Evolutionary conservation across 495 filamentous ascomycete genomes (phyloP).

Genomic region (Tuber brumale): DNA sequence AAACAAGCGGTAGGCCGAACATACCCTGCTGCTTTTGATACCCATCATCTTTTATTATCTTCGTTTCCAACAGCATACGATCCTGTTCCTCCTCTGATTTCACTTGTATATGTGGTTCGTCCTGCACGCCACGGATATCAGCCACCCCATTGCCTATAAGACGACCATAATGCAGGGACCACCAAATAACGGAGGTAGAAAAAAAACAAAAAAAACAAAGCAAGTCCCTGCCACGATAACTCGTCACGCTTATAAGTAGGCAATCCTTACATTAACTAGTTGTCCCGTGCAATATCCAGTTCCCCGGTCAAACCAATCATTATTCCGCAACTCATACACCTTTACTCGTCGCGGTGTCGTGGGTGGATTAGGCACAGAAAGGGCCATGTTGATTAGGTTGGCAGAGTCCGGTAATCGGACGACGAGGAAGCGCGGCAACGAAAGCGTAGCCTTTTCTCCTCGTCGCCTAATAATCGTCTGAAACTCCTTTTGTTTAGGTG

Average conservation of each 20-base stretch:
- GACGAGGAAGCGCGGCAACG: conserved; percentile 39
- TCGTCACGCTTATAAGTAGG: conserved; percentile 19
- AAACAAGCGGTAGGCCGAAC: conserved; percentile 28
- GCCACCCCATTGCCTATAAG: conserved; percentile 30
- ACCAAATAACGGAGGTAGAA: conserved; percentile 10
- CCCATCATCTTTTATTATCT: conserved; percentile 86
- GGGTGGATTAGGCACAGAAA: conserved; percentile 71
- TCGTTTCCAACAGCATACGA: conserved; percentile 77
- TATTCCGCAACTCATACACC: conserved; percentile 95
- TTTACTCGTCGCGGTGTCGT: conserved; percentile 91
- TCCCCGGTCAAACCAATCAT: conserved; percentile 97
- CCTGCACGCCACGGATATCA: conserved; percentile 46
- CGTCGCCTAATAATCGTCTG: conserved; percentile 31
- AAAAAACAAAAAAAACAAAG: conserved; percentile 7
- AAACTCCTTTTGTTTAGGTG: conserved; percentile 23
- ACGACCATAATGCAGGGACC: conserved; percentile 8
- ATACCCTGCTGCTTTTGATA: conserved; percentile 98
- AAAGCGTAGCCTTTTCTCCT: conserved; percentile 36
- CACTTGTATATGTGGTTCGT: conserved; percentile 82
- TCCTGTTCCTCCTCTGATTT: conserved; percentile 87
- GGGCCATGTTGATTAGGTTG: conserved; percentile 58
- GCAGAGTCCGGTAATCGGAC: conserved; percentile 20
- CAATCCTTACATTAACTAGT: conserved; percentile 63
- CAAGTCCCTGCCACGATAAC: conserved; percentile 12
- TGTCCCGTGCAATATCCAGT: conserved; percentile 89